These are phyloP conservation scores for Casuarina equisetifolia DNA, from an alignment of 306 rosid species.

Conservation along the genomic window DNA sequence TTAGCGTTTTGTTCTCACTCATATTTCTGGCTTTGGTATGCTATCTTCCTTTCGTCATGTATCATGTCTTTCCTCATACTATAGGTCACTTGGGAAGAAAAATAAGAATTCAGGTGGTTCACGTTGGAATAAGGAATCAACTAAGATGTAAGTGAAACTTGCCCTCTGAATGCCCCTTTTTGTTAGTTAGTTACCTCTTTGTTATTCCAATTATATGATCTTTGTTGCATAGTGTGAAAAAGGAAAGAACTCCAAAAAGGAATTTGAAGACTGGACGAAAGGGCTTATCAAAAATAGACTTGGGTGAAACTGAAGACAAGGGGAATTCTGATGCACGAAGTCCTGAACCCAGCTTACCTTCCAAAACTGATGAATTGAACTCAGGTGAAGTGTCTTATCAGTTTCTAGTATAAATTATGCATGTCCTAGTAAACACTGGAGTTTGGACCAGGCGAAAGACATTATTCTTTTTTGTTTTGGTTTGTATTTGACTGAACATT, in stretches of 20 bases:
- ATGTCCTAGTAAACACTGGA: not conserved
- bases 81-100: conserved; percentile 57
- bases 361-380: conserved; percentile 51
- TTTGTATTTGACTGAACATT: not conserved
- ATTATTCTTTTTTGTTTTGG: not conserved
- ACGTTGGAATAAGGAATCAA: conserved; percentile 39
- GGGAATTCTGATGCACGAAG: conserved; percentile 61
- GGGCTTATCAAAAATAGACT: conserved; percentile 37
- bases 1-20: conserved; percentile 8
- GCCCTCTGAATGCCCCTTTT: conserved; percentile 20
- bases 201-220: conserved; percentile 20
- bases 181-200: conserved; percentile 10
- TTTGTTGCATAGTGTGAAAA: conserved; percentile 50
- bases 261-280: conserved; percentile 40
- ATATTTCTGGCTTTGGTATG: conserved; percentile 15
- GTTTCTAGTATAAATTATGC: conserved; percentile 4
- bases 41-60: conserved; percentile 26
- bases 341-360: conserved; percentile 38
- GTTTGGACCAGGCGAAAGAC: not conserved
- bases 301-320: conserved; percentile 50
- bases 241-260: conserved; percentile 61
- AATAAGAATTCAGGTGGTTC: conserved; percentile 42
- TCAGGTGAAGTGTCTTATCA: conserved; percentile 53
- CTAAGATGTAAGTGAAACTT: conserved; percentile 55
- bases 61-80: conserved; percentile 22